A percentile compares a stretch with the other conserved stretches of the same genome.
phyloP scores from a whole-genome alignment of 306 rosid species.

The Corylus heterophylla region DNA sequence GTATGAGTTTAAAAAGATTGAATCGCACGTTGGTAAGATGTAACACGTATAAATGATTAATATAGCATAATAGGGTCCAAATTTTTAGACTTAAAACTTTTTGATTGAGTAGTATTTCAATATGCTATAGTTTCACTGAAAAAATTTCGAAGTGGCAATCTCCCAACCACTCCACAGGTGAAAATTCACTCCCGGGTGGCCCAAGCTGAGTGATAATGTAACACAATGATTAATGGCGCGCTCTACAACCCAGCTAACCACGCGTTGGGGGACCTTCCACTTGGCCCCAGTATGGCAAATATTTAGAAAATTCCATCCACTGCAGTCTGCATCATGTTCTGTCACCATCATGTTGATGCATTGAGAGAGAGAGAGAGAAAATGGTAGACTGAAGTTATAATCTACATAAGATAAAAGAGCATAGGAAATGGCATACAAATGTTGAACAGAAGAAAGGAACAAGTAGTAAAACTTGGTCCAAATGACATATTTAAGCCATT shows the following conservation, averaged over 20 bases:
- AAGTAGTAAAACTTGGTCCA: background rate
- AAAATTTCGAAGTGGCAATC: no score
- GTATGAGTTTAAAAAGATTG: no score
- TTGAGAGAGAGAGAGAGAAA: background rate
- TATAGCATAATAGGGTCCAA: no score
- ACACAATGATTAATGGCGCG: slow-evolving; percentile 17
- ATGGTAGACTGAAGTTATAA: background rate
- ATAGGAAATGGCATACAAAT: background rate
- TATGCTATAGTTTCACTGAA: no score
- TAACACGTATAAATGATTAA: no score
- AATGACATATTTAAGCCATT: background rate
- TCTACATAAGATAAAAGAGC: background rate
- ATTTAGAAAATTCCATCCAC: background rate
- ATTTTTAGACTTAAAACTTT: no score
- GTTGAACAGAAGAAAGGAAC: background rate
- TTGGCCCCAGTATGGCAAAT: slow-evolving; percentile 1
- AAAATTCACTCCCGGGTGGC: background rate
- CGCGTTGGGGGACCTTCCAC: background rate
- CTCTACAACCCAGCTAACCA: slow-evolving; percentile 10
- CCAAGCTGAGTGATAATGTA: background rate
- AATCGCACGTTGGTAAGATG: no score
- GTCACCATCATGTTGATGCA: background rate
- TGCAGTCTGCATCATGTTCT: background rate
- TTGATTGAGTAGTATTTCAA: no score
- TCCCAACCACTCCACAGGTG: background rate